Evolutionary conservation across 306 rosid species (phyloP), one percentile per base, ranked within the genome.

Genomic region (Quercus wislizeni): DNA sequence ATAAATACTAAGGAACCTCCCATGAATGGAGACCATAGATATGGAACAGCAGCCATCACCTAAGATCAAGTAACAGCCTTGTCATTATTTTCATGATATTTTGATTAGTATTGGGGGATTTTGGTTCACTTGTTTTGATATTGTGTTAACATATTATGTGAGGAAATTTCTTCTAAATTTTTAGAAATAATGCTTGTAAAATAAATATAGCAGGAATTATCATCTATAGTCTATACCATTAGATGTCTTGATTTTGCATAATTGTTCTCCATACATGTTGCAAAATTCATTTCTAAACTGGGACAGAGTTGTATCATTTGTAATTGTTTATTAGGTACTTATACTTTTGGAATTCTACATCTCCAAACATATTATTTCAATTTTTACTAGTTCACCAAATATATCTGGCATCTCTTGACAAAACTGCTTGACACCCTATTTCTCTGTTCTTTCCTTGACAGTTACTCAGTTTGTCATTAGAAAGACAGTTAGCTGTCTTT

Each of bases 1-100:
- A 89, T 89, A 85, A 82, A 91, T 80, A 91, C 93, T 78, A 92
- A 15, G 2, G 94, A 89, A 79, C 33, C 1, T 77, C 93, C 97
- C 94, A 91, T 28, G 80, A 85, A 88, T 33, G 78, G 82, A 35
- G 43, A 14, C 76, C 74, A 2, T 0, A 80, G 76, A 35, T 52
- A 77, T 74, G 93, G 96, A 76, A 92, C 75, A 28, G 23, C 76
- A 71, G 88, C 82, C 73, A 92, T 88, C 86, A 81, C 92, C 96
- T 90, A 20, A 68, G n/a, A 68, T 51, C 61, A 80, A 18, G 23
- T 17, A 63, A 11, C 25, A 17, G 46, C 54, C 4, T n/a, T 12
- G 57, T 12, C 11, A 13, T 72, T 64, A 64, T 64, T 28, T 15
- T 64, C 41, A 64, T 30, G 68, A 17, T 5, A 27, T 25, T 6